Percentiles rank a stretch among this genome's conserved stretches.
phyloP scores from a whole-genome alignment of 2,329 filamentous ascomycete species.

The Corynespora cassiicola region DNA sequence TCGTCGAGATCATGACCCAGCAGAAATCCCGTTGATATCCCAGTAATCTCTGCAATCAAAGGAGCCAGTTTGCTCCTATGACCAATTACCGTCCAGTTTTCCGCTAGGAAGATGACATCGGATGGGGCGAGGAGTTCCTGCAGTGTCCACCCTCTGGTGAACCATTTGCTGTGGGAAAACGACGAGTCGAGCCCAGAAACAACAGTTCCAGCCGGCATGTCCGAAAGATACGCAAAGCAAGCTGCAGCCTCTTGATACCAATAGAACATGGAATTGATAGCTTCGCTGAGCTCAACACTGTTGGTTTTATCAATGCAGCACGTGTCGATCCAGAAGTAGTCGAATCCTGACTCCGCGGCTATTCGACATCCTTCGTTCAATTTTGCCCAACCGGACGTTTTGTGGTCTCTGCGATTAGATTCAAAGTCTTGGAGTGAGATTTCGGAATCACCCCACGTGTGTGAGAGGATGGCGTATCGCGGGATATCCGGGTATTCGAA shows the following conservation, averaged over 20 bases:
- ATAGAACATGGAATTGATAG: slow-evolving; percentile 7
- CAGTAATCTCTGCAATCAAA: slow-evolving; percentile 3
- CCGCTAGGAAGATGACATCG: background rate
- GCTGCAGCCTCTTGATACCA: slow-evolving; percentile 2
- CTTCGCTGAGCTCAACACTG: background rate
- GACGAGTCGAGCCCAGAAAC: too few species aligned
- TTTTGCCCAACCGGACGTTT: slow-evolving; percentile 7
- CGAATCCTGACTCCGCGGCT: background rate
- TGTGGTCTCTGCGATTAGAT: slow-evolving; percentile 1
- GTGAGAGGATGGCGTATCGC: slow-evolving; percentile 13
- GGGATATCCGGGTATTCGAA: slow-evolving; percentile 9
- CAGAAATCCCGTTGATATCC: background rate
- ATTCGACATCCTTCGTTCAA: slow-evolving; percentile 8
- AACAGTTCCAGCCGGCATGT: background rate
- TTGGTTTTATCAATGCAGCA: slow-evolving; percentile 9
- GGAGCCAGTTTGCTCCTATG: slow-evolving; percentile 7
- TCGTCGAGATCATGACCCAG: background rate
- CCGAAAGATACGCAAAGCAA: slow-evolving; percentile 5
- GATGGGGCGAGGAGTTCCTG: slow-evolving; percentile 4
- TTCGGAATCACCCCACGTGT: slow-evolving; percentile 13
- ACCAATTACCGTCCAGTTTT: slow-evolving; percentile 6
- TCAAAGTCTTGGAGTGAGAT: slow-evolving; percentile 7
- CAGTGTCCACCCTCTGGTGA: slow-evolving; percentile 6
- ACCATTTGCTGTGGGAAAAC: slow-evolving; percentile 6
- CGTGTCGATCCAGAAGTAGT: slow-evolving; percentile 13